Base-by-base conservation (phyloP, 768 basidiomycete species). In the Russula emetica region DNA sequence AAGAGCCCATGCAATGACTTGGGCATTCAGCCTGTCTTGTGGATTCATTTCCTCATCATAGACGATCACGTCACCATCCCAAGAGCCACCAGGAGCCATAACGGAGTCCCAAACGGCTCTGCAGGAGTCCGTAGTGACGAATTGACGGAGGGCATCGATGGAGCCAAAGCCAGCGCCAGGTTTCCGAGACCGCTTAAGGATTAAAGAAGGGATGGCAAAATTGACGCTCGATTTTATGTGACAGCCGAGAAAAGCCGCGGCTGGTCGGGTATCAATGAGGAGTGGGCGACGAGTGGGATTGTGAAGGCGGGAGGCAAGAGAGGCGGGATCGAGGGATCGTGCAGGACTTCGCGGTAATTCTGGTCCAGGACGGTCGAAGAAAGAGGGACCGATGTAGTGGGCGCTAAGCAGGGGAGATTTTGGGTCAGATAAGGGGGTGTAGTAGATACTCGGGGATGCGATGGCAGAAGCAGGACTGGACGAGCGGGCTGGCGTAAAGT, bases 171-270 rank as follows among this genome's bases (percentile, higher is more conserved):
- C 85, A 67, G 81, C 84, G 36, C 82, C 85, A 2, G 87, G 83
- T 71, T 89, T 90, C 65, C 85, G 80, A 67, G 82, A 87, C 22
- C 94, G 86, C 74, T 93, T 94, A 69, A 94, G 84, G 70, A 97
- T 93, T 70, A 97, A 84, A 28, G 91, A 89, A 0, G 94, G 94
- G 49, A 97, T 90, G 36, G 88, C 88, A 54, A 97, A 80, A 74
- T 94, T 94, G 64, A 93, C 82, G 73, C 87, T 89, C 67, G 85
- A 77, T 44, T 78, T 72, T 57, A 97, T 74, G 72, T 86, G 90
- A 61, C 79, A 81, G 3, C 83, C 76, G 40, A 86, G 78, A 76
- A 85, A 92, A 11, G 84, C 78, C 1, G 82, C 78, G 22, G 85
- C 79, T 4, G 89, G 85, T 5, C 94, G 85, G 44, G 90, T 92